These are phyloP conservation scores for Neonectria coccinea DNA, from an alignment of 2,329 filamentous ascomycete genomes.

Conservation along the genomic window DNA sequence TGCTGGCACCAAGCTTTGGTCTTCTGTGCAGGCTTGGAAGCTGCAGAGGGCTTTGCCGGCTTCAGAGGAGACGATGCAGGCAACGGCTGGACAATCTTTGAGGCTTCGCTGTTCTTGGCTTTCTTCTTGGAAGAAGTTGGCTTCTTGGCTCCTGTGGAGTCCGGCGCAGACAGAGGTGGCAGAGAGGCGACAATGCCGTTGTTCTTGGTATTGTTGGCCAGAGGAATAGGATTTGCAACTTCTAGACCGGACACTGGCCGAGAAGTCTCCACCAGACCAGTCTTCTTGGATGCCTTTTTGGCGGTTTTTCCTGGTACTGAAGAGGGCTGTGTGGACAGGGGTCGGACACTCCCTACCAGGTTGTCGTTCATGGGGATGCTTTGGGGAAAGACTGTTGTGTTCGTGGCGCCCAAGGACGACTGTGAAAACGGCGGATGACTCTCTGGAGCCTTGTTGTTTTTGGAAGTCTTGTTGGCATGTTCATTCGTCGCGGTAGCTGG, in stretches of 20 bases:
- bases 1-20: conserved; percentile 17
- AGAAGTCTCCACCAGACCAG: background rate
- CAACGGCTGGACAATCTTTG: background rate
- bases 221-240: background rate
- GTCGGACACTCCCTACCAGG: too few species aligned
- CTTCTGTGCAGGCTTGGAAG: background rate
- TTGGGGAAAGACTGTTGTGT: too few species aligned
- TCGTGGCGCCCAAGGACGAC: too few species aligned
- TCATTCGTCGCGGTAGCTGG: too few species aligned
- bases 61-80: background rate
- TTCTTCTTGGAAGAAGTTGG: background rate
- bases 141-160: background rate
- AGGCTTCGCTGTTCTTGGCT: background rate
- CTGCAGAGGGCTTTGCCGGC: background rate
- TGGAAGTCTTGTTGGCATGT: too few species aligned
- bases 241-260: background rate
- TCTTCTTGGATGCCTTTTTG: background rate
- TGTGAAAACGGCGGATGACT: too few species aligned
- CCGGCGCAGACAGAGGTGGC: background rate
- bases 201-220: background rate
- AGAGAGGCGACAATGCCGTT: background rate
- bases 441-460: too few species aligned
- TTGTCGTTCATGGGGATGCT: too few species aligned
- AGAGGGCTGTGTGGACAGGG: background rate
- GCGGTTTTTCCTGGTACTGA: background rate